Evolutionary conservation across 805 yeast genomes (phyloP), one percentile per base, ranked within the genome.

Genomic region (Teunomyces atbi): DNA sequence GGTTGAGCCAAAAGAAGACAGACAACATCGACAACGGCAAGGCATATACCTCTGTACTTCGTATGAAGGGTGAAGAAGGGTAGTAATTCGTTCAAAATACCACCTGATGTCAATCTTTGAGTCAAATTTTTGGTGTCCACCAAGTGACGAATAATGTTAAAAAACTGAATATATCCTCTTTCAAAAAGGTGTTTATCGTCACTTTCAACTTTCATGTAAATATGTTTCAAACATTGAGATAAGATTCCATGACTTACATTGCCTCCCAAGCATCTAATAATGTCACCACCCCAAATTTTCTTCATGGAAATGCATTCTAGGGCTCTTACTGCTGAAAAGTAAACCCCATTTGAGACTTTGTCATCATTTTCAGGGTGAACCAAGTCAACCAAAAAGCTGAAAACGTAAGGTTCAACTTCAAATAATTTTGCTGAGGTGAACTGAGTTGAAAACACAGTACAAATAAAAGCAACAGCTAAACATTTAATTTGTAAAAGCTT

Each of bases 181-280:
- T 65, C 67, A 35, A 45, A 55, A 23, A 44, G 42, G 36, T 65
- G 64, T 5, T 61, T 65, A 32, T 49, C 73, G 1, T 77, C 74
- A 7, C 69, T 66, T 41, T 71, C 64, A 29, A 82, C 53, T 35
- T 74, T 66, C 47, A 81, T 79, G 45, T 79, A 71, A n/a, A 89
- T 79, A 36, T 73, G 73, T 46, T 91, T 77, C 23, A 90, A 61
- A 26, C 84, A 77, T 57, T 87, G 90, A 67, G 86, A 87, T 33
- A 91, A 59, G 10, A 82, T 66, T 1, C 97, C 97, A 64, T 91
- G 96, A 49, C 83, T 82, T 33, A 91, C 89, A 60, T 89, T 89
- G 7, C 94, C 97, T 16, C 94, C 89, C 52, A 90, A 63, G 10
- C 87, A 82, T 47, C 89, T 76, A 44, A 90, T 73, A 18, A 91